Evolutionary conservation across 768 basidiomycete species (phyloP), one percentile per base, ranked within the genome.

Genomic region (Lyophyllum decastes): DNA sequence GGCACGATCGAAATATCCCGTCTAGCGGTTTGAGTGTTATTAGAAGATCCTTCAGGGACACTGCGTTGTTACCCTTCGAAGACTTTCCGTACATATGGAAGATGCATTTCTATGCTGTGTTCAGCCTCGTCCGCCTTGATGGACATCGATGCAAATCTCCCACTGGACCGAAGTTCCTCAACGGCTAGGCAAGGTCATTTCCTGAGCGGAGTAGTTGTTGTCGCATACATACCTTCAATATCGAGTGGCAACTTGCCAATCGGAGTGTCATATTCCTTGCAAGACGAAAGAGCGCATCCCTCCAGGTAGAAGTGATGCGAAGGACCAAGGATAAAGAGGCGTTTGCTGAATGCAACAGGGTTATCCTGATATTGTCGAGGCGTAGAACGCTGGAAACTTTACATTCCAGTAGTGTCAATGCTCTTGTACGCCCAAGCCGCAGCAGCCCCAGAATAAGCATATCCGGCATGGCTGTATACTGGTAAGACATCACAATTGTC

Each of bases 41-140:
- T 33, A 22, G 44, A 14, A 27, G 54, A 5, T 25, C 16, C 40
- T 9, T 46, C 41, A 12, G 35, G 19, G 9, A 19, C 16, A 21
- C 9, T 0, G 14, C 2, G 33, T 6, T 67, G 77, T 61, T 66
- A 94, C 93, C 85, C 85, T 71, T 91, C 80, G 59, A 96, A 97
- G 11, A 89, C 74, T 70, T 93, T 93, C 49, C 90, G 83, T 41
- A 97, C 76, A 70, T 93, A 95, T 5, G 96, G 95, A 17, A 98
- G 81, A 66, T 98, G 95, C 93, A 99, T 95, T 76, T 99, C 97
- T 54, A 99, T 85, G 68, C 93, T 95, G 70, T 99, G 97, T 66
- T 99, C 97, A 26, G 89, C 92, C 72, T 95, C 94, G 68, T 99
- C 97, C 2, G 85, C 86, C 1, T 74, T 65, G 2, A 80, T 62